phyloP scores from a whole-genome alignment of 2,329 filamentous ascomycete genomes.

The Microsporum ferrugineum region DNA sequence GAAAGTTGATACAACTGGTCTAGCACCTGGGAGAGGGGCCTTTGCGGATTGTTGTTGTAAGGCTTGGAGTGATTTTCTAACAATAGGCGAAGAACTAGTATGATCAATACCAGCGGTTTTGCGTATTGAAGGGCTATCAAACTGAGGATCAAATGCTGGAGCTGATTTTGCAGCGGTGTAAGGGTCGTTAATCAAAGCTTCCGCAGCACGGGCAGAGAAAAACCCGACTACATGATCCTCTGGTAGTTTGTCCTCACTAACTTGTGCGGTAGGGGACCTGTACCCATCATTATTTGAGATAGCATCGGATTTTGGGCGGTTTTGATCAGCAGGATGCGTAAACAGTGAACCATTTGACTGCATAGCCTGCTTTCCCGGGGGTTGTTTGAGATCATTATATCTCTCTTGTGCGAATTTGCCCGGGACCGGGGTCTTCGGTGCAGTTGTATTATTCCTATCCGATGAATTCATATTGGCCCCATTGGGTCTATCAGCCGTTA shows the following conservation, averaged over 20 bases:
- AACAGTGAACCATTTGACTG: conserved; percentile 12
- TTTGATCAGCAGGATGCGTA: conserved; percentile 16
- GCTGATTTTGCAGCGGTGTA: conserved; percentile 33
- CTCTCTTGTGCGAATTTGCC: conserved; percentile 10
- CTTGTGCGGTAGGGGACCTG: conserved; percentile 17
- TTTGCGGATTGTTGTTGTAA: conserved; percentile 8
- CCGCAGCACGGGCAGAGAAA: conserved; percentile 58
- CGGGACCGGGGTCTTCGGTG: conserved; percentile 6
- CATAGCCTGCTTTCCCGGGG: background rate
- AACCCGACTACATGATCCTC: conserved; percentile 46
- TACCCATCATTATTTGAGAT: conserved; percentile 8
- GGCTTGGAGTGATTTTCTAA: conserved; percentile 26
- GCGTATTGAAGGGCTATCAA: conserved; percentile 72
- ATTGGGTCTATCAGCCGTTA: conserved; percentile 4
- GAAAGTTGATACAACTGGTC: background rate
- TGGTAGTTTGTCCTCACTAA: conserved; percentile 14
- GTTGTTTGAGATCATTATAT: conserved; percentile 6
- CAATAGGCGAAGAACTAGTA: conserved; percentile 60
- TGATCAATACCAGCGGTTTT: conserved; percentile 85
- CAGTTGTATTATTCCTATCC: conserved; percentile 8
- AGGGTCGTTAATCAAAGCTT: conserved; percentile 43
- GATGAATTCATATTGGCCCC: conserved; percentile 7
- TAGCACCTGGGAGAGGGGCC: background rate
- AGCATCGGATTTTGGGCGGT: conserved; percentile 13
- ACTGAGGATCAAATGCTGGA: conserved; percentile 58